phyloP scores from a whole-genome alignment of 768 basidiomycete genomes.

The Crepidotus variabilis region DNA sequence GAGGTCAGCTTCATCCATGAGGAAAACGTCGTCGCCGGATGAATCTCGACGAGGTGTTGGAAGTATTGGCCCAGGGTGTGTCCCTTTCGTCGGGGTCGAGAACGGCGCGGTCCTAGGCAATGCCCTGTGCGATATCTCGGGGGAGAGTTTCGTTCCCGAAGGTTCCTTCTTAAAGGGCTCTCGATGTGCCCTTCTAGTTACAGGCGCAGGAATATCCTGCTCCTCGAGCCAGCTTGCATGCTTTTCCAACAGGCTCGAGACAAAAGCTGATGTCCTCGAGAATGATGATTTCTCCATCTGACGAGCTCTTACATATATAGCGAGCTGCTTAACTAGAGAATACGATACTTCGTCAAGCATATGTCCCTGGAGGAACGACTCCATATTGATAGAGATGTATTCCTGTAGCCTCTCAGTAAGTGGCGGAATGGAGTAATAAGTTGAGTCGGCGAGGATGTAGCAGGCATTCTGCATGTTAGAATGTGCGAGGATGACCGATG shows the following conservation, averaged over 20 bases:
- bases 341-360: conserved; percentile 75
- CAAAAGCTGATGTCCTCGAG: conserved; percentile 51
- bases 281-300: conserved; percentile 69
- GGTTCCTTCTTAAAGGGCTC: conserved; percentile 12
- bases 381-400: conserved; percentile 82
- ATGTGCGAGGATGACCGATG: conserved; percentile 63
- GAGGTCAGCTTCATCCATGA: conserved; percentile 73
- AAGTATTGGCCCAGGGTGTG: not conserved
- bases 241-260: conserved; percentile 52
- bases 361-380: conserved; percentile 76
- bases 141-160: conserved; percentile 10
- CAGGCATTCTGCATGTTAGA: conserved; percentile 74
- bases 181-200: conserved; percentile 29
- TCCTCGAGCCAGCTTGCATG: conserved; percentile 67
- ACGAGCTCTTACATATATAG: conserved; percentile 46
- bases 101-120: not conserved
- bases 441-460: conserved; percentile 77
- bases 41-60: not conserved
- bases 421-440: conserved; percentile 65
- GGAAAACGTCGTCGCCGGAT: not conserved
- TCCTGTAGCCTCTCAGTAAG: conserved; percentile 70
- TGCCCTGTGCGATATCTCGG: not conserved
- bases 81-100: conserved; percentile 17
- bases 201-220: conserved; percentile 64
- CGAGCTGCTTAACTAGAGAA: conserved; percentile 64